Percentiles rank a stretch among this genome's conserved stretches.
Conservation (phyloP, 345 rosid genomes). For the Sonneratia alba region DNA sequence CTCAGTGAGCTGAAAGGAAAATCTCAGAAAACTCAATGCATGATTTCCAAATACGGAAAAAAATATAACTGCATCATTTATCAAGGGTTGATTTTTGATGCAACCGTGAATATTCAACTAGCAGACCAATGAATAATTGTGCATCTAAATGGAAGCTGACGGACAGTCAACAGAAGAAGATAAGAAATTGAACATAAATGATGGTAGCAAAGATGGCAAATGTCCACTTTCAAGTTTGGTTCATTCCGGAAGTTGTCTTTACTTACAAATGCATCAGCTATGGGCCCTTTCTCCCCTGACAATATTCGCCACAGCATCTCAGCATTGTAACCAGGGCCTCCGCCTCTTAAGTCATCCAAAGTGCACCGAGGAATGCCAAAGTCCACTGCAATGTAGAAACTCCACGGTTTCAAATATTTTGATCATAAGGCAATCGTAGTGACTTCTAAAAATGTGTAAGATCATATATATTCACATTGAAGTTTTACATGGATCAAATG, state of each 20-base stretch:
- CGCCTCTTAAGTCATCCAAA: slow-evolving; percentile 63
- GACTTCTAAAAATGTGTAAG: not conserved
- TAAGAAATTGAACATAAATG: not conserved
- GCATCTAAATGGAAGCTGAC: too few species aligned
- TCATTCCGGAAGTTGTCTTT: not conserved
- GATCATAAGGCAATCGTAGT: not conserved
- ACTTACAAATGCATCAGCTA: slow-evolving; percentile 82
- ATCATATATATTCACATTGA: not conserved
- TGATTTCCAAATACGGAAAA: too few species aligned
- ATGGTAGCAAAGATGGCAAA: not conserved
- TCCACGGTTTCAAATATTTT: not conserved
- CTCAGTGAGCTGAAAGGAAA: not conserved
- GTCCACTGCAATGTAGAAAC: slow-evolving; percentile 46
- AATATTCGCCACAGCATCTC: slow-evolving; percentile 51
- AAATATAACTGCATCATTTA: too few species aligned
- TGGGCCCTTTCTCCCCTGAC: slow-evolving; percentile 66
- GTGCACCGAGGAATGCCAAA: slow-evolving; percentile 89
- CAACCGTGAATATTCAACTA: not conserved
- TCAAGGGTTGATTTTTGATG: too few species aligned
- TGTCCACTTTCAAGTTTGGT: not conserved
- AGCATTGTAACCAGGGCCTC: slow-evolving; percentile 70
- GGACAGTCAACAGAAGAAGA: too few species aligned
- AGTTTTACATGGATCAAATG: slow-evolving; percentile 77
- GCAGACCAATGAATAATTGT: not conserved
- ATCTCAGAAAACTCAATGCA: too few species aligned